Conservation (phyloP, 164 flowering plant species). For the Nymphaea colorata region DNA sequence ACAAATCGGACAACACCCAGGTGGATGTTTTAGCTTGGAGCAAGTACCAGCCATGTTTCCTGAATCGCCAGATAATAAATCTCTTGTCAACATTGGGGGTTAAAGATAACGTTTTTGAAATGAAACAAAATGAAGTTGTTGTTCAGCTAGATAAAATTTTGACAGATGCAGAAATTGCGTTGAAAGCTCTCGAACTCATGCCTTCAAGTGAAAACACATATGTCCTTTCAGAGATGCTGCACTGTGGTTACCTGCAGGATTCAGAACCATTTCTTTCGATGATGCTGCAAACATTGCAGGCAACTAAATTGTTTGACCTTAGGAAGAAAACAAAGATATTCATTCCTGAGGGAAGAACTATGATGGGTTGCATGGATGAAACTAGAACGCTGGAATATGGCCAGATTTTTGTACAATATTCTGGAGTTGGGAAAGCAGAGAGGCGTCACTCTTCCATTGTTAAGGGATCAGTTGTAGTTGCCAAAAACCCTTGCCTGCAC, state of each 20-base stretch:
- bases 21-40: conserved; percentile 70
- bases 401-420: conserved; percentile 68
- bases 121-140: conserved; percentile 57
- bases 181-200: conserved; percentile 60
- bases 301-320: conserved; percentile 56
- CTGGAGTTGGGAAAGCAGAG: conserved; percentile 17
- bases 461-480: conserved; percentile 56
- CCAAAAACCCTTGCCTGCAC: conserved; percentile 92
- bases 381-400: conserved; percentile 72
- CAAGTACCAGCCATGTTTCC: conserved; percentile 70
- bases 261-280: conserved; percentile 77
- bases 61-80: conserved; percentile 76
- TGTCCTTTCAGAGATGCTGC: conserved; percentile 65
- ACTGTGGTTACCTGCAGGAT: conserved; percentile 62
- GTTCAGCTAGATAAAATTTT: conserved; percentile 45
- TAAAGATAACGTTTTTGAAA: conserved; percentile 41
- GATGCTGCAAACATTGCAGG: conserved; percentile 71
- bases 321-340: conserved; percentile 56
- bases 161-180: conserved; percentile 47
- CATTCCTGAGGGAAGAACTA: conserved; percentile 50
- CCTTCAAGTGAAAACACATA: conserved; percentile 55
- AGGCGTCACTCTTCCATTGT: conserved; percentile 14
- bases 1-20: conserved; percentile 36
- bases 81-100: conserved; percentile 88
- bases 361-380: conserved; percentile 97